phyloP scores from a whole-genome alignment of 2,329 filamentous ascomycete genomes.

The Rachicladosporium sp. region DNA sequence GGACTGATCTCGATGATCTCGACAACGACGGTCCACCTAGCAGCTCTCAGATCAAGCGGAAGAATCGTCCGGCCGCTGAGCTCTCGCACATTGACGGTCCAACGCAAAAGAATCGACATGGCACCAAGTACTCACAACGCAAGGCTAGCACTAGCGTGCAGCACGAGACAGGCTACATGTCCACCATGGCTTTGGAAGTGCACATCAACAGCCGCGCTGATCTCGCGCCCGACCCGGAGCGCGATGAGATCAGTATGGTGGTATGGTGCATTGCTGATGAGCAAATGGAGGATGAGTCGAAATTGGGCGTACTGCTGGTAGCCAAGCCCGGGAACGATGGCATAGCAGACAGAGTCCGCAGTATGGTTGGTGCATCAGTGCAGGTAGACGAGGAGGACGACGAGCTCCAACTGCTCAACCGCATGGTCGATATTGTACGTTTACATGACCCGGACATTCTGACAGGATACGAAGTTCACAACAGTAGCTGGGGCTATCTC shows the following conservation, averaged over 20 bases:
- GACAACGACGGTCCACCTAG: slow-evolving; percentile 20
- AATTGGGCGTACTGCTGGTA: slow-evolving; percentile 61
- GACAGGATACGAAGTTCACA: slow-evolving; percentile 89
- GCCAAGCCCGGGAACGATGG: slow-evolving; percentile 39
- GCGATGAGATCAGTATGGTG: slow-evolving; percentile 76
- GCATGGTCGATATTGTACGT: slow-evolving; percentile 78
- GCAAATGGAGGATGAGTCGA: slow-evolving; percentile 58
- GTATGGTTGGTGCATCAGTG: slow-evolving; percentile 39
- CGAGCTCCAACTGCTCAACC: slow-evolving; percentile 73
- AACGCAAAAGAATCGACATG: slow-evolving; percentile 69
- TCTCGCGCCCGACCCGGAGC: slow-evolving; percentile 74
- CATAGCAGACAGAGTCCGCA: slow-evolving; percentile 49
- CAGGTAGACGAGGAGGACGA: slow-evolving; percentile 63
- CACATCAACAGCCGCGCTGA: slow-evolving; percentile 78
- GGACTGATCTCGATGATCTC: slow-evolving; percentile 8
- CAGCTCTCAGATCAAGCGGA: slow-evolving; percentile 19
- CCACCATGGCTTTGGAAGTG: slow-evolving; percentile 83
- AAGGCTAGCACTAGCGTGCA: slow-evolving; percentile 61
- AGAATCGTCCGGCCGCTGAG: slow-evolving; percentile 22
- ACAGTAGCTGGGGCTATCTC: slow-evolving; percentile 86
- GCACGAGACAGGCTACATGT: slow-evolving; percentile 89
- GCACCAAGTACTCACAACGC: slow-evolving; percentile 76
- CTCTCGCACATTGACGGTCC: slow-evolving; percentile 81
- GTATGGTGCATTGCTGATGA: slow-evolving; percentile 63
- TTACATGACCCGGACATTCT: slow-evolving; percentile 80